phyloP scores from a whole-genome alignment of 345 rosid species.

The Clarkia xantiana region DNA sequence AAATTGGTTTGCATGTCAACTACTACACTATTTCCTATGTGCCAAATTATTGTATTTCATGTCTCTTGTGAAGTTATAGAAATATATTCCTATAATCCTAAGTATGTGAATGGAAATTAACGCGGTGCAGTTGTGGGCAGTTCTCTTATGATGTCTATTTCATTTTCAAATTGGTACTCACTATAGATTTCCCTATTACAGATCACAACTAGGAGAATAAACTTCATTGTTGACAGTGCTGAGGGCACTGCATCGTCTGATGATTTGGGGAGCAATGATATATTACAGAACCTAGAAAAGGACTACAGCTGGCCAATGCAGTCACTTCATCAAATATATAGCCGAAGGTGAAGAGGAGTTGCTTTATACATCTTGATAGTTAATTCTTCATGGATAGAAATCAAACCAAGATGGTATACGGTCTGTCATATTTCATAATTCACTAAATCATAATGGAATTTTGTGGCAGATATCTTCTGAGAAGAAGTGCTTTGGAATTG shows the following conservation, averaged over 20 bases:
- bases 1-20: too few relatives aligned
- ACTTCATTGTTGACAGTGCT: conserved; percentile 51
- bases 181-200: conserved; percentile 25
- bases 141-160: too few relatives aligned
- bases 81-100: too few relatives aligned
- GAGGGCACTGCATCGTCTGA: conserved; percentile 9
- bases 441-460: background rate
- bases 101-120: too few relatives aligned
- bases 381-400: too few relatives aligned
- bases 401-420: too few relatives aligned
- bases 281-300: conserved; percentile 44
- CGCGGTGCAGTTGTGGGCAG: too few relatives aligned
- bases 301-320: conserved; percentile 81
- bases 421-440: too few relatives aligned
- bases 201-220: conserved; percentile 85
- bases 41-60: too few relatives aligned
- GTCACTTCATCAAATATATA: conserved; percentile 86
- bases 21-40: too few relatives aligned
- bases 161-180: too few relatives aligned
- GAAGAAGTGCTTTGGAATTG: conserved; percentile 96
- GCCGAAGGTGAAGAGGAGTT: conserved; percentile 56
- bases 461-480: conserved; percentile 59
- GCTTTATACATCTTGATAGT: background rate
- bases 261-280: conserved; percentile 32
- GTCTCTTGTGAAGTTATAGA: too few relatives aligned